A percentile compares a stretch with the other conserved stretches of the same genome.
phyloP scores from a whole-genome alignment of 2,329 filamentous ascomycete species.

The Whalleya microplaca region DNA sequence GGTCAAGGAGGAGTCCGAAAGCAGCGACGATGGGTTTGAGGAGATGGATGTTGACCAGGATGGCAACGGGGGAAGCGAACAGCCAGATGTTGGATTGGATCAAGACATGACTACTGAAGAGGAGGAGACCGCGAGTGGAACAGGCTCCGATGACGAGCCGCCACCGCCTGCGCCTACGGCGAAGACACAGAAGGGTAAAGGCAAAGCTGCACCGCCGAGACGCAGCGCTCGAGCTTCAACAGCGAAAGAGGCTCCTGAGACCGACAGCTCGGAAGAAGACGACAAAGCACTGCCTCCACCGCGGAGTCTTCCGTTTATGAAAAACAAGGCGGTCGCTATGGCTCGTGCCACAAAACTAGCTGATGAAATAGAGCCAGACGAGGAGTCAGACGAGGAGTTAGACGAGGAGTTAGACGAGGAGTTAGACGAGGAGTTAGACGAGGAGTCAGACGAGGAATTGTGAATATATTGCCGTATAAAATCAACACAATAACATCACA shows the following conservation, averaged over 20 bases:
- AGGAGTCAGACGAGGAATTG: constrained; percentile 62
- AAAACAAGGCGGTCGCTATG: constrained; percentile 36
- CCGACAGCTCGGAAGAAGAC: constrained; percentile 24
- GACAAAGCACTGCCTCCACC: constrained; percentile 33
- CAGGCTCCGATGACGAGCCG: constrained; percentile 41
- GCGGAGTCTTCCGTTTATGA: constrained; percentile 49
- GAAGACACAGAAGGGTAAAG: constrained; percentile 12
- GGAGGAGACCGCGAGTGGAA: constrained; percentile 47
- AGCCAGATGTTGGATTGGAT: constrained; percentile 43
- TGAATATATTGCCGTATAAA: constrained; percentile 34
- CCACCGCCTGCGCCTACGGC: constrained; percentile 14
- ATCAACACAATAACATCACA: constrained; percentile 11
- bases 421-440: too few species aligned
- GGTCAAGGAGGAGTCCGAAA: constrained; percentile 43
- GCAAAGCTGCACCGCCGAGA: constrained; percentile 1
- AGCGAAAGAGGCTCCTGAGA: constrained; percentile 7
- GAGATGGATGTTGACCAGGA: constrained; percentile 55
- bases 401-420: constrained; percentile 65
- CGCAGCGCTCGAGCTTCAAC: constrained; percentile 12
- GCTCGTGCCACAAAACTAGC: constrained; percentile 33
- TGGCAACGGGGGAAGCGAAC: constrained; percentile 29
- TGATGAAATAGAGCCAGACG: constrained; percentile 58
- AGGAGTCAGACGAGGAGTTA: constrained; percentile 62
- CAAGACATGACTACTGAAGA: constrained; percentile 42
- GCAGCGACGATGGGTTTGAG: constrained; percentile 51